These are phyloP conservation scores for Arctium lappa DNA, from an alignment of 129 eudicot genomes.

Conservation along the genomic window DNA sequence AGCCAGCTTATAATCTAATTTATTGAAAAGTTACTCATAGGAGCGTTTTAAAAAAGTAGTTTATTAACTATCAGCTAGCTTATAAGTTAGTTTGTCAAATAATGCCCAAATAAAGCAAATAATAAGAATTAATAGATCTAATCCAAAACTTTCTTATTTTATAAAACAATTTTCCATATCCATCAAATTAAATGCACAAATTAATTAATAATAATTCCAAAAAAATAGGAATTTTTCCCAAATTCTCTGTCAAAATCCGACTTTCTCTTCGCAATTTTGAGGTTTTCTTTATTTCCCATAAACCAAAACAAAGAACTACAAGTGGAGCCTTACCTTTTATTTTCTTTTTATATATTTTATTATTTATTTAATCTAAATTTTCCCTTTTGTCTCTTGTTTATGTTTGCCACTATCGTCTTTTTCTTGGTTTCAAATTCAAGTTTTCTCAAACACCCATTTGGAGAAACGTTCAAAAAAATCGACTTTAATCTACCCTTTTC, in stretches of 20 bases:
- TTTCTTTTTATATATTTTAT: background rate
- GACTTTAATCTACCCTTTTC: slow-evolving; percentile 10
- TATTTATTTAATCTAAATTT: background rate
- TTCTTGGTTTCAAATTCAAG: slow-evolving; percentile 28
- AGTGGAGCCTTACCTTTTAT: background rate
- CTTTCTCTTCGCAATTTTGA: background rate
- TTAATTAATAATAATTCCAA: background rate
- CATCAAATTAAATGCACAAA: background rate
- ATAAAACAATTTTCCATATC: background rate
- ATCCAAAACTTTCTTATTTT: too few species aligned
- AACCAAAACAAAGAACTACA: background rate
- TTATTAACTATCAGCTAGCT: too few species aligned
- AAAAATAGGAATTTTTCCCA: background rate
- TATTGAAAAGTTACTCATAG: too few species aligned
- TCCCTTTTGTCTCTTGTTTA: slow-evolving; percentile 12
- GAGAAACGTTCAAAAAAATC: slow-evolving; percentile 36
- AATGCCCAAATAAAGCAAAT: too few species aligned
- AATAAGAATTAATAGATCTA: background rate
- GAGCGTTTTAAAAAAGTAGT: too few species aligned
- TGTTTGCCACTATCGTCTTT: slow-evolving; percentile 15
- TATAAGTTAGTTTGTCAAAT: too few species aligned
- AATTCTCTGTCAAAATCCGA: background rate
- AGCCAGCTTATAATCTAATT: too few species aligned
- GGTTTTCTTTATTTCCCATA: too few species aligned
- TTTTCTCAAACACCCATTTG: slow-evolving; percentile 42